Evolutionary conservation across 345 rosid genomes (phyloP).

Genomic region (Gossypium australe): DNA sequence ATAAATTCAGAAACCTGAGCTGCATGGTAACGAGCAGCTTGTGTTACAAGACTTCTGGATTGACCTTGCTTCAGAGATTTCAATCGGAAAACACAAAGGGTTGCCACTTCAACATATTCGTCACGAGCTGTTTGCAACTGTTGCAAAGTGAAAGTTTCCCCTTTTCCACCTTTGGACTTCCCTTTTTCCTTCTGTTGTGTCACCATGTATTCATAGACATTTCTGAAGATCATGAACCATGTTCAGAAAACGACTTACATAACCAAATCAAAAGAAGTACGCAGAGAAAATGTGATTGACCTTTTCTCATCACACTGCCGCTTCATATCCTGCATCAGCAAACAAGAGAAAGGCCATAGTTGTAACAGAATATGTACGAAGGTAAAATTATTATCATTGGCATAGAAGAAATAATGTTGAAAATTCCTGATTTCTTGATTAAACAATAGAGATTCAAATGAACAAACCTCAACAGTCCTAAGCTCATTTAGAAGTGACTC

Average conservation of each 20-base stretch:
- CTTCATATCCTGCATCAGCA: conserved; percentile 84
- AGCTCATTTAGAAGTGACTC: conserved; percentile 92
- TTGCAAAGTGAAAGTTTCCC: conserved; percentile 44
- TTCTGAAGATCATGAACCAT: conserved; percentile 31
- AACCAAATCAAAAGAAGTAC: conserved; percentile 13
- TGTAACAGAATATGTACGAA: neutral
- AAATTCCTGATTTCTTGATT: conserved; percentile 8
- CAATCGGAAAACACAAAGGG: conserved; percentile 71
- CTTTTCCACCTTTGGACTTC: conserved; percentile 65
- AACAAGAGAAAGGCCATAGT: conserved; percentile 16
- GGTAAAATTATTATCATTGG: neutral
- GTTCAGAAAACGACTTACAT: neutral
- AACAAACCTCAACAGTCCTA: conserved; percentile 90
- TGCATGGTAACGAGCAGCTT: conserved; percentile 90
- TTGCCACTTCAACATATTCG: conserved; percentile 80
- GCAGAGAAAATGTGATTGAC: conserved; percentile 31
- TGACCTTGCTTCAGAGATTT: conserved; percentile 94
- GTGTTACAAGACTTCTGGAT: conserved; percentile 84
- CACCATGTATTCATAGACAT: conserved; percentile 61
- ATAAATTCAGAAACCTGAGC: conserved; percentile 62
- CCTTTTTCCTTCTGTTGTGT: conserved; percentile 80
- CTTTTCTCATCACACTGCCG: conserved; percentile 38
- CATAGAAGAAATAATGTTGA: neutral
- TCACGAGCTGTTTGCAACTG: conserved; percentile 68
- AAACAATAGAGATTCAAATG: conserved; percentile 8